phyloP scores from a whole-genome alignment of 2,329 filamentous ascomycete species.

The Calonectria naviculata region DNA sequence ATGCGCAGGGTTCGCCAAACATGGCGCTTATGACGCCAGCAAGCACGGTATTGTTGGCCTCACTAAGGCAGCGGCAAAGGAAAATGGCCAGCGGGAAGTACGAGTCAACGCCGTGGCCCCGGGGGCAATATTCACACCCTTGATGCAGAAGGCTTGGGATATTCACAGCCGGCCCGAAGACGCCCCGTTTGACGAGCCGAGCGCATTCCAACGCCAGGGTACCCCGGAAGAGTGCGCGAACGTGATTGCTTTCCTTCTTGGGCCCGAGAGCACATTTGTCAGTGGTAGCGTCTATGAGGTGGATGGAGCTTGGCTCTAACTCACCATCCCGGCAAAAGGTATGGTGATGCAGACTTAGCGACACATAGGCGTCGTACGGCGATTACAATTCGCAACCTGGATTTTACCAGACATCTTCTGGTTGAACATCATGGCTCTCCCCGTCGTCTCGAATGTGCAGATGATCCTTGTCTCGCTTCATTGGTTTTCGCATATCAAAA shows the following conservation, averaged over 20 bases:
- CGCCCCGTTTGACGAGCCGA: constrained; percentile 54
- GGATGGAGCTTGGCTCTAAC: constrained; percentile 55
- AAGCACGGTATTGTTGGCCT: constrained; percentile 52
- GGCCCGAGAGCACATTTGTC: constrained; percentile 48
- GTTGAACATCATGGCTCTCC: constrained; percentile 80
- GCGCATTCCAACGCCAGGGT: constrained; percentile 55
- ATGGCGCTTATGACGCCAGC: constrained; percentile 52
- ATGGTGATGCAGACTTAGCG: background rate
- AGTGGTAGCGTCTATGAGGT: constrained; percentile 56
- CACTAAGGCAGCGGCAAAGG: constrained; percentile 50
- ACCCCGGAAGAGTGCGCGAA: constrained; percentile 51
- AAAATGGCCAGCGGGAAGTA: constrained; percentile 56
- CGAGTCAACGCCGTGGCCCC: constrained; percentile 60
- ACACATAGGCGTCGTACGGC: constrained; percentile 56
- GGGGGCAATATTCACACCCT: constrained; percentile 60
- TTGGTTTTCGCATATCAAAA: constrained; percentile 95
- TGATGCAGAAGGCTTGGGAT: constrained; percentile 58
- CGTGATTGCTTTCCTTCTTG: constrained; percentile 49
- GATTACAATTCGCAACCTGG: constrained; percentile 1
- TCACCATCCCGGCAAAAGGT: background rate
- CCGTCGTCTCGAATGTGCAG: constrained; percentile 86
- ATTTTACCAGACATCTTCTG: constrained; percentile 84
- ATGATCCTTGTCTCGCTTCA: constrained; percentile 80
- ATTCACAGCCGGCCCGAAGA: constrained; percentile 45
- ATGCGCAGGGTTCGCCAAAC: constrained; percentile 45